Evolutionary conservation across 2,329 filamentous ascomycete genomes (phyloP), one percentile per base, ranked within the genome.

Genomic region (Sclerotinia spermophila): DNA sequence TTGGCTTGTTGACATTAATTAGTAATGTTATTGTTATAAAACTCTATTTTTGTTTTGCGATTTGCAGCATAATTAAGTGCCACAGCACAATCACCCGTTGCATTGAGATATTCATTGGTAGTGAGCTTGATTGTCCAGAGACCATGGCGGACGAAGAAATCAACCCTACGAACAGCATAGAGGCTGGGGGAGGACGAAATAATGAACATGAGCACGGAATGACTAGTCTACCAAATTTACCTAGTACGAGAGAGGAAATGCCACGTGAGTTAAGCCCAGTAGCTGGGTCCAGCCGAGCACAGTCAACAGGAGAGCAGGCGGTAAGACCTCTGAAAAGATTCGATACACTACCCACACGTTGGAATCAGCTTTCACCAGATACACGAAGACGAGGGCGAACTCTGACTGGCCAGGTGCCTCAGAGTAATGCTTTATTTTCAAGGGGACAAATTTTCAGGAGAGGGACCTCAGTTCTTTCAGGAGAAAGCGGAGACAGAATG

Each of bases 291-390:
- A 65, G 33, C 21, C 33, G 35, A 44, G 24, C 45, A n/a, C 44
- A 62, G 33, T 35, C 67, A 55, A 55, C 30, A 33, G 61, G 56
- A n/a, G 51, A 48, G 2, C 48, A 48, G 8, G 62, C 42, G 27
- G 13, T 19, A 56, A 70, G 58, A 30, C 68, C 60, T 4, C 24
- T 70, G 40, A 66, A 45, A 56, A 53, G 68, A 48, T 66, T 70
- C 33, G 68, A 70, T 58, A 70, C 68, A 27, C 40, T 66, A 44
- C 68, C 68, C 30, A 44, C 68, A 33, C 40, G 24, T 11, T 60
- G 60, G 5, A 45, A 58, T 51, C 68, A 58, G 44, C 44, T 58
- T 33, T 70, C 60, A 19, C 68, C 60, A 58, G 68, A 66, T 40
- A 40, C 68, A 5, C 68, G 60, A 17, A 56, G 60, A 38, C 60